Base-by-base conservation (phyloP, 2,329 filamentous ascomycete genomes). In the Whalleya microplaca region DNA sequence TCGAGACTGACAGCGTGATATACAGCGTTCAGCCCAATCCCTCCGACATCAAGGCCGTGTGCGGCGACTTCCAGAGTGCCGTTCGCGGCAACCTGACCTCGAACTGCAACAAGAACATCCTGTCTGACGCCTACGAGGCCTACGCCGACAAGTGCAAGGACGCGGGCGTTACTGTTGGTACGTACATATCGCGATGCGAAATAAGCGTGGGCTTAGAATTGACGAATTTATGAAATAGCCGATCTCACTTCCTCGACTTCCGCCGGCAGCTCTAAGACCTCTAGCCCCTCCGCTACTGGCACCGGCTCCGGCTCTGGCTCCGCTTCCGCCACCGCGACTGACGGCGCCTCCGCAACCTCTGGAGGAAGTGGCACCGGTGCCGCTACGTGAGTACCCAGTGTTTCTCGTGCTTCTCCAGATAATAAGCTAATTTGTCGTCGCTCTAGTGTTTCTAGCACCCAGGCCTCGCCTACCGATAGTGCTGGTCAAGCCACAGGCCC, bases 1-100 rank as follows among this genome's bases (percentile, higher is more conserved):
- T n/a, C n/a, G n/a, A n/a, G 56, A 59, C 47, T 41, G 21, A 48
- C 42, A 12, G 23, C 41, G 21, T 7, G 6, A 41, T 20, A 21
- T 51, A 50, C 27, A 65, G 63, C 19, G 53, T 62, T 45, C 59
- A 62, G 56, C 49, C 48, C 4, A 61, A 64, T 48, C 62, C 64
- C 3, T 41, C 57, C 54, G 64, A 64, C 49, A 43, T 64, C 51
- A 61, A 66, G 58, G 65, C 63, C n/a, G 60, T 77, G 42, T 73
- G 73, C 56, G 70, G 64, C 41, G 69, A 73, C 46, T 69, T 74
- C 21, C 61, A 65, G 51, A 42, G 60, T 10, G 47, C 70, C 51
- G 50, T 64, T 42, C 53, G 51, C 47, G 57, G 61, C 55, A 65
- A 63, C 53, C 43, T 65, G 48, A 65, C 61, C 37, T 40, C 55